These are phyloP conservation scores for Takakia lepidozioides DNA, from an alignment of 225 moss, liverwort and hornwort genomes.

Conservation along the genomic window DNA sequence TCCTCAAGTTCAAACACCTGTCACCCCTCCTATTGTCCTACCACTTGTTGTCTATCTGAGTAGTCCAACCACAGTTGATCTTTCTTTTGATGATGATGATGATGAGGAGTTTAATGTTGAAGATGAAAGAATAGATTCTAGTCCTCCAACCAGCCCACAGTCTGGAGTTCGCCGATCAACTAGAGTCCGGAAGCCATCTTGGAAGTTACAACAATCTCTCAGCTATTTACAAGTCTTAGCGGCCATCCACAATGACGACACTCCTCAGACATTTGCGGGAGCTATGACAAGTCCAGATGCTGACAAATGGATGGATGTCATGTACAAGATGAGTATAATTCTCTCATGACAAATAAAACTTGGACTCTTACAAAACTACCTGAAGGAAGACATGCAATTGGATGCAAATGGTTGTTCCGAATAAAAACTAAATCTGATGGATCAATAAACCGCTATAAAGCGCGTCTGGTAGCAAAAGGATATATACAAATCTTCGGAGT, in stretches of 20 bases:
- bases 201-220: not conserved
- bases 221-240: not conserved
- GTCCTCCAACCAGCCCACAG: no score
- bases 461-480: not conserved
- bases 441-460: constrained; percentile 1
- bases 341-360: not conserved
- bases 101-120: no score
- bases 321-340: not conserved
- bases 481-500: not conserved
- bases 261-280: constrained; percentile 1
- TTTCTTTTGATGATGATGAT: no score
- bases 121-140: no score
- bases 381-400: constrained; percentile 1
- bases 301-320: constrained; percentile 2
- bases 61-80: no score
- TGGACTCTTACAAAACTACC: not conserved
- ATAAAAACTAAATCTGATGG: not conserved
- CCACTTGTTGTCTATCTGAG: no score
- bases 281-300: constrained; percentile 1
- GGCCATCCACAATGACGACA: not conserved
- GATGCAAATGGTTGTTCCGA: constrained; percentile 2
- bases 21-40: no score
- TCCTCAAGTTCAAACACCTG: no score
- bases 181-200: not conserved
- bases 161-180: no score